phyloP scores from a whole-genome alignment of 371 early-diverging fungal species.

The Actinomortierella wolfii region DNA sequence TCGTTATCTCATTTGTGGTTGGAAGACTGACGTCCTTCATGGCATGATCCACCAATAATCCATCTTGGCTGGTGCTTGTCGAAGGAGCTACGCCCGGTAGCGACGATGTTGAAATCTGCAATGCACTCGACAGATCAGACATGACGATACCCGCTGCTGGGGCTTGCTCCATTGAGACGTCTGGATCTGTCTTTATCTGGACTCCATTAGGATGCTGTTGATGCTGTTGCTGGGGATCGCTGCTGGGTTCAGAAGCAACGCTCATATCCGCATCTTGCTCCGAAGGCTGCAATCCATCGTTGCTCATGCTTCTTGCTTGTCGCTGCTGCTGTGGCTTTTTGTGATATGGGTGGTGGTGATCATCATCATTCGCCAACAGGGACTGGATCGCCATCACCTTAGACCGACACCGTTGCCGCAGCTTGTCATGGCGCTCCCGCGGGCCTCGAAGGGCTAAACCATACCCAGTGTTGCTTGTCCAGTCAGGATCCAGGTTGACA shows the following conservation, averaged over 20 bases:
- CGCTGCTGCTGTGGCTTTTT: too few relatives aligned
- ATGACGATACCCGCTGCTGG: too few relatives aligned
- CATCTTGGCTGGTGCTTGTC: too few relatives aligned
- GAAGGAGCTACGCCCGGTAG: too few relatives aligned
- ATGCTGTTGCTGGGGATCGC: too few relatives aligned
- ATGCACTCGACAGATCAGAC: too few relatives aligned
- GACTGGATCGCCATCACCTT: slow-evolving; percentile 46
- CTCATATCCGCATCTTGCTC: slow-evolving; percentile 2
- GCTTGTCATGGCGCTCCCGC: slow-evolving; percentile 24
- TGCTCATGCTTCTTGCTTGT: slow-evolving; percentile 12
- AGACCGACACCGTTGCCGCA: slow-evolving; percentile 41
- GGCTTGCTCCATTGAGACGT: too few relatives aligned
- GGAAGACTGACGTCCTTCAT: background rate
- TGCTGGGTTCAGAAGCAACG: background rate
- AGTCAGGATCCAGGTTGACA: slow-evolving; percentile 16
- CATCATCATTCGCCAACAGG: slow-evolving; percentile 36
- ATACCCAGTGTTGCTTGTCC: slow-evolving; percentile 19
- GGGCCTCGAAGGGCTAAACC: slow-evolving; percentile 13
- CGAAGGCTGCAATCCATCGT: too few relatives aligned
- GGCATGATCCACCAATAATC: too few relatives aligned
- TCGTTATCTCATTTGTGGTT: too few relatives aligned
- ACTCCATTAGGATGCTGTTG: too few relatives aligned
- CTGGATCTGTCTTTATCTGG: too few relatives aligned
- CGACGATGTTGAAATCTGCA: background rate
- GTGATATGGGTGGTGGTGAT: slow-evolving; percentile 2